Percentiles rank a stretch among this genome's conserved stretches.
phyloP scores from a whole-genome alignment of 2,329 filamentous ascomycete species.

The Orbilia oligospora region DNA sequence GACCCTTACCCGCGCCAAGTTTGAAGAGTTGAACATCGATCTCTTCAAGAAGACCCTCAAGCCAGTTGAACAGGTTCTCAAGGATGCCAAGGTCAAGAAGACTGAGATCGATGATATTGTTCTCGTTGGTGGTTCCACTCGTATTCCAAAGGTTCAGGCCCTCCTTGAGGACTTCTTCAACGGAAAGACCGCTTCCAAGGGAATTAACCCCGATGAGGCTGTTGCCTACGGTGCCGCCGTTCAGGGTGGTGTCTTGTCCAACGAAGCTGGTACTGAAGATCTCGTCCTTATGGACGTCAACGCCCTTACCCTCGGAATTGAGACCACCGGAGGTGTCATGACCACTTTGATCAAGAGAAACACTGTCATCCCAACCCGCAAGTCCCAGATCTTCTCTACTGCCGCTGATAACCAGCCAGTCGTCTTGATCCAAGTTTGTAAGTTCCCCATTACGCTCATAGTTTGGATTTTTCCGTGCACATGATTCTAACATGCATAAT shows the following conservation, averaged over 20 bases:
- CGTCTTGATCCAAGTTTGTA: constrained; percentile 91
- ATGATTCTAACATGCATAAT: constrained; percentile 22
- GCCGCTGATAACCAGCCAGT: constrained; percentile 97
- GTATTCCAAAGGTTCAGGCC: constrained; percentile 97
- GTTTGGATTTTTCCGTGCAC: constrained; percentile 1
- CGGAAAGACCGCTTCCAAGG: constrained; percentile 98
- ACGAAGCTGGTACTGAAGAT: constrained; percentile 83
- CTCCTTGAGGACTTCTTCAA: constrained; percentile 95
- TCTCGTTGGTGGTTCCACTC: constrained; percentile 96
- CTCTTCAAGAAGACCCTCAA: constrained; percentile 99
- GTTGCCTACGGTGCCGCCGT: constrained; percentile 98
- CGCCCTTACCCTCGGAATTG: constrained; percentile 94
- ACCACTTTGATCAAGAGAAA: constrained; percentile 95
- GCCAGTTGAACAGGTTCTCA: constrained; percentile 98
- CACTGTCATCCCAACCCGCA: constrained; percentile 94
- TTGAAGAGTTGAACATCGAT: constrained; percentile 98
- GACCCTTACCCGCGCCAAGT: constrained; percentile 98
- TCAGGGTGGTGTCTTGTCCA: constrained; percentile 94
- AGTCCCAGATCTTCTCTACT: constrained; percentile 98
- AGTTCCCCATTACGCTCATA: constrained; percentile 63
- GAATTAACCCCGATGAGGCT: constrained; percentile 99
- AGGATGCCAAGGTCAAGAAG: constrained; percentile 98
- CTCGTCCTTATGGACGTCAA: constrained; percentile 98
- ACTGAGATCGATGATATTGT: constrained; percentile 95
- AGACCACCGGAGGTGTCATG: constrained; percentile 98